Evolutionary conservation across 306 rosid species (phyloP).

Genomic region (Medicago ruthenica): DNA sequence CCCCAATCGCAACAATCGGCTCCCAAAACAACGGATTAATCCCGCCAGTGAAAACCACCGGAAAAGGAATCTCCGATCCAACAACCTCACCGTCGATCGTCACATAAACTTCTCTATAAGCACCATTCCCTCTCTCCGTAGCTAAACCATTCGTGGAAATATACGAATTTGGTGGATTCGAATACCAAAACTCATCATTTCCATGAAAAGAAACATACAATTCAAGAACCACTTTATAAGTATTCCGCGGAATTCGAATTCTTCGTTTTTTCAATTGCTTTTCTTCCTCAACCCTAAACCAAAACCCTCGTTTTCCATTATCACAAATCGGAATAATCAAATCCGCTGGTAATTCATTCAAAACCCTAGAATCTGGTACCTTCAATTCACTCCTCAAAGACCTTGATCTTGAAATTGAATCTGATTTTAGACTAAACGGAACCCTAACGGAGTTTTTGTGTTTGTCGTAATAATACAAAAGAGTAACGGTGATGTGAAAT

Average conservation of each 20-base stretch:
- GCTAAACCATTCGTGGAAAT: conserved; percentile 55
- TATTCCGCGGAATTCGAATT: conserved; percentile 64
- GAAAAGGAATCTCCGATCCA: conserved; percentile 79
- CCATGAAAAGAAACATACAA: conserved; percentile 78
- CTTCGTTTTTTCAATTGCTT: conserved; percentile 32
- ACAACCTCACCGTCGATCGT: conserved; percentile 68
- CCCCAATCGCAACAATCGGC: conserved; percentile 83
- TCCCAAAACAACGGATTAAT: conserved; percentile 83
- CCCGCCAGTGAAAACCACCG: conserved; percentile 87
- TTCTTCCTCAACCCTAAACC: conserved; percentile 72
- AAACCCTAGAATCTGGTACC: conserved; percentile 1
- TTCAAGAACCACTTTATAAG: conserved; percentile 65
- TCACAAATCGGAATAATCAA: conserved; percentile 75
- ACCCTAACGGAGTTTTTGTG: conserved; percentile 10
- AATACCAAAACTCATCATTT: conserved; percentile 92
- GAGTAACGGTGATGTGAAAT: conserved; percentile 61
- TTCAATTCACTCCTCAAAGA: conserved; percentile 31
- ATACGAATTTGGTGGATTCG: conserved; percentile 76
- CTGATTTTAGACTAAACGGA: conserved; percentile 14
- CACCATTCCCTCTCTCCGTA: conserved; percentile 75
- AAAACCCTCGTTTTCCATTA: conserved; percentile 62
- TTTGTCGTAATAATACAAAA: conserved; percentile 47
- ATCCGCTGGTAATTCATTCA: conserved; percentile 63
- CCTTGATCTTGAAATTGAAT: background rate
- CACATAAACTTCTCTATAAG: conserved; percentile 70